Conservation (phyloP, 2,329 filamentous ascomycete species). For the Phyllosticta citribraziliensis region DNA sequence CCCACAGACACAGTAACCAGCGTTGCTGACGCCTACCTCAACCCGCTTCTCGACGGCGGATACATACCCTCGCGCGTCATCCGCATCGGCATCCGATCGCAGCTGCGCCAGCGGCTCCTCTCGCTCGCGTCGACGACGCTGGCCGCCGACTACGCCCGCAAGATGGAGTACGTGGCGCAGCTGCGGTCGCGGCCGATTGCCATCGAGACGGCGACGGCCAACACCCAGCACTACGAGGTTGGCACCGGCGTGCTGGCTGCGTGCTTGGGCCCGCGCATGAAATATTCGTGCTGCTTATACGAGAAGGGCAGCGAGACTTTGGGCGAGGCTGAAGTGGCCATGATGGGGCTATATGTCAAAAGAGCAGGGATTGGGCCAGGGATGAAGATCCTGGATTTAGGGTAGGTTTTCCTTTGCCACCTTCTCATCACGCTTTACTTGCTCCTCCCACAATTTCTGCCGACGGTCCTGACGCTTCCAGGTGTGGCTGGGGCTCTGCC, state of each 20-base stretch:
- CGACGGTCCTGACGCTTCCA: not conserved
- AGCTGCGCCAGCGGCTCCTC: conserved; percentile 51
- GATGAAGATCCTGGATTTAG: conserved; percentile 53
- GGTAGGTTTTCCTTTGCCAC: conserved; percentile 31
- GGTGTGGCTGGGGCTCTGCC: conserved; percentile 60
- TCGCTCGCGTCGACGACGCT: conserved; percentile 47
- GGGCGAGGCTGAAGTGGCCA: conserved; percentile 55
- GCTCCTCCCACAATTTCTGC: not conserved
- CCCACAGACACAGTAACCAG: not conserved
- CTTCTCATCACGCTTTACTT: conserved; percentile 13
- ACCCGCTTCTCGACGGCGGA: conserved; percentile 49
- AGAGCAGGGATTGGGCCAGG: conserved; percentile 51
- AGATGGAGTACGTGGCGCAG: conserved; percentile 53
- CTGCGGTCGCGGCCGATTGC: conserved; percentile 55
- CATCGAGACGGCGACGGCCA: conserved; percentile 56
- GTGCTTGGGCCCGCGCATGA: conserved; percentile 59
- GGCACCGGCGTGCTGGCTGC: conserved; percentile 53
- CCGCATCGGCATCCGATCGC: conserved; percentile 55
- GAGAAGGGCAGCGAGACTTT: conserved; percentile 53
- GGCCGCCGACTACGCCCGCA: conserved; percentile 44
- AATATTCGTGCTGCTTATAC: conserved; percentile 61
- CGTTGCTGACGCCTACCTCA: conserved; percentile 6
- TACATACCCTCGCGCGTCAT: conserved; percentile 55
- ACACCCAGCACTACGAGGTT: conserved; percentile 65
- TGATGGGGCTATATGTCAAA: conserved; percentile 54